Evolutionary conservation across 2,329 filamentous ascomycete genomes (phyloP).

Genomic region (Aspergillus sp.): DNA sequence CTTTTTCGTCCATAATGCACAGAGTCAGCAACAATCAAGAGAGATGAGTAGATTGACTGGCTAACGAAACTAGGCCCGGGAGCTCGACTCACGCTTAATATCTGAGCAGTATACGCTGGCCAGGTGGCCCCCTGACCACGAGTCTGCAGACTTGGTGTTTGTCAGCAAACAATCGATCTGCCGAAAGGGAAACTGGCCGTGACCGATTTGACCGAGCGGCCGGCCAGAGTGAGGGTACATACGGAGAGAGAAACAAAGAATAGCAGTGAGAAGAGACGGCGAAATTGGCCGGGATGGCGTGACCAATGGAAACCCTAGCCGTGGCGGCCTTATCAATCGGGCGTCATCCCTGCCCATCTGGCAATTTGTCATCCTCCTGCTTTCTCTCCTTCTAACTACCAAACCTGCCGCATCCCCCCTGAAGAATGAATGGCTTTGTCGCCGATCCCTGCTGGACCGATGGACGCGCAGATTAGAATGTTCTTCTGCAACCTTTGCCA

Average conservation of each 20-base stretch:
- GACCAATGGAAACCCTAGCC: neutral
- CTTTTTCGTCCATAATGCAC: neutral
- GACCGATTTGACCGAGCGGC: too few species aligned
- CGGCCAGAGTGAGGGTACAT: neutral
- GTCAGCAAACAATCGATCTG: too few species aligned
- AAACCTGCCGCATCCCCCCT: too few species aligned
- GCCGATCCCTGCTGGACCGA: too few species aligned
- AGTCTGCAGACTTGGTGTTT: too few species aligned
- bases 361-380: neutral
- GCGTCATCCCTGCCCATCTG: neutral
- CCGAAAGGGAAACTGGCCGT: neutral
- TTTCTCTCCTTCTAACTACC: too few species aligned
- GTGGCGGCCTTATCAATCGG: neutral
- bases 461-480: neutral
- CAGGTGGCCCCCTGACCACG: too few species aligned
- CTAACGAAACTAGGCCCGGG: too few species aligned
- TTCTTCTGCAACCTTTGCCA: neutral
- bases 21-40: neutral
- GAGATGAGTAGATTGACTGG: neutral
- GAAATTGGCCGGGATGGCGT: neutral
- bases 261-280: neutral
- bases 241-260: neutral
- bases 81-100: neutral
- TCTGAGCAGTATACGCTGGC: too few species aligned
- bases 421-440: too few species aligned